Evolutionary conservation across 1,284 basidiomycete species (phyloP).

Genomic region (Tilletia horrida): DNA sequence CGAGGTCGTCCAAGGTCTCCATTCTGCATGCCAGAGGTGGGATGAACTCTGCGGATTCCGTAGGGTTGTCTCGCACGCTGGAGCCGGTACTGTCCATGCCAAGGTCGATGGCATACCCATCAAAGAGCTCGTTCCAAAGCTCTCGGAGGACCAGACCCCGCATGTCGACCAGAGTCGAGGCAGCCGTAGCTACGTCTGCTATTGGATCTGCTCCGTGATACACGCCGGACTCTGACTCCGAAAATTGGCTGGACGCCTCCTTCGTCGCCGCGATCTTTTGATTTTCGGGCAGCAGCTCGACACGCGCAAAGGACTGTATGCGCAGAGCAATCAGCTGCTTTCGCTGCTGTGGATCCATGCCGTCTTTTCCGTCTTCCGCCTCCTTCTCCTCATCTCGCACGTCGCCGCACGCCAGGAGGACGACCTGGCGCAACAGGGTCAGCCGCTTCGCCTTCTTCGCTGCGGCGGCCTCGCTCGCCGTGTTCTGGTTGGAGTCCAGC

Average conservation of each 20-base stretch:
- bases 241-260: background rate
- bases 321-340: slow-evolving; percentile 14
- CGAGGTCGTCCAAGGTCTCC: slow-evolving; percentile 30
- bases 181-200: slow-evolving; percentile 29
- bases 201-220: background rate
- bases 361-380: background rate
- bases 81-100: slow-evolving; percentile 23
- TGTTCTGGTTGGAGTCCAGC: slow-evolving; percentile 23
- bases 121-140: slow-evolving; percentile 44
- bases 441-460: slow-evolving; percentile 53
- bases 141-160: slow-evolving; percentile 33
- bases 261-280: too few relatives aligned
- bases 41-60: background rate
- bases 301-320: slow-evolving; percentile 13
- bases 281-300: slow-evolving; percentile 1
- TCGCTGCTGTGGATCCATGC: background rate
- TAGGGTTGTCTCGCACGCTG: background rate
- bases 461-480: slow-evolving; percentile 69
- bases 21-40: slow-evolving; percentile 15
- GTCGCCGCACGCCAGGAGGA: slow-evolving; percentile 10
- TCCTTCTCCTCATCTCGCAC: background rate
- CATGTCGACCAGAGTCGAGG: slow-evolving; percentile 37
- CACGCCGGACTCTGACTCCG: background rate
- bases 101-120: slow-evolving; percentile 38
- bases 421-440: slow-evolving; percentile 26